Evolutionary conservation across 352 stramenopile genomes (phyloP), one percentile per base, ranked within the genome.

Genomic region (Globisporangium sylvaticum): DNA sequence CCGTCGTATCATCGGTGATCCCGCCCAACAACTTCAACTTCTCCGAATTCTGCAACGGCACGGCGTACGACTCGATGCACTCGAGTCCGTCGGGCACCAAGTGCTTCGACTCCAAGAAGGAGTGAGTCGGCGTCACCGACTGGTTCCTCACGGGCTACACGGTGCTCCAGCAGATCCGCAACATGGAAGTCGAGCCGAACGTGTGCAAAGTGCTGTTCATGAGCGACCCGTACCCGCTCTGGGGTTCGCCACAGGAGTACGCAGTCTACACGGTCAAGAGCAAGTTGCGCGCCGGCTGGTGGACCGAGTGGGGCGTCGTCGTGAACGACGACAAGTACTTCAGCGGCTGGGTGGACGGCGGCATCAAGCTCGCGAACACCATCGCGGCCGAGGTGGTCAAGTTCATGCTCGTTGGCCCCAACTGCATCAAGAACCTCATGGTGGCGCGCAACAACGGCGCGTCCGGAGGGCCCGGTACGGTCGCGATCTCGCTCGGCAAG

Each of bases 71-170:
- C 31, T 60, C 54, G 25, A 46, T 60, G 54, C 54, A 46, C 29
- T 60, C 54, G 29, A 60, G 54, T 18, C 54, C 54, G 27, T n/a
- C 6, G 4, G 25, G 54, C 54, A 60, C 54, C 14, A 20, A 27
- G 54, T 60, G 54, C 54, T 60, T 60, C 54, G 20, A 60, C 32
- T 9, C 54, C 3, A 46, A 29, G 15, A 20, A 60, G 18, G 54
- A 60, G 29, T 60, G 29, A 18, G 54, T 60, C 2, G 54, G 54
- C 31, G 14, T 60, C 29, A 60, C 54, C 6, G 54, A 60, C 29
- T 60, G 54, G 54, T 60, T 60, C 54, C 54, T 60, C 54, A 60
- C 54, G 32, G 54, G 54, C 25, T 27, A 60, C 18, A 20, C 31
- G 3, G 54, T 60, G 27, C 54, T 60, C 0, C 29, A 60, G 29